Evolutionary conservation across 1,139 yeast genomes (phyloP).

Genomic region (Pichia sp.): DNA sequence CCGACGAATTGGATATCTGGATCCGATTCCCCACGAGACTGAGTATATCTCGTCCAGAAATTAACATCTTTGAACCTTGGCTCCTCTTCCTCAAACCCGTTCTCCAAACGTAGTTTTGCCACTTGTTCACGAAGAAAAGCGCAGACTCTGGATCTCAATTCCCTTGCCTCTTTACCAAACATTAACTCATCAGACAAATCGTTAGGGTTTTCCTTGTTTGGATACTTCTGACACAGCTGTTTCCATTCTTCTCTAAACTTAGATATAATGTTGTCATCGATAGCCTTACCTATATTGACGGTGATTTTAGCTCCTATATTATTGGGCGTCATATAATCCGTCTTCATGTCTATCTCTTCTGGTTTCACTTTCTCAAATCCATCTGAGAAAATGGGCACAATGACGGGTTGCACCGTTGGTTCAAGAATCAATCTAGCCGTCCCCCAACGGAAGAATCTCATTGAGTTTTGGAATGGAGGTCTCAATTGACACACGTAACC

Average conservation of each 20-base stretch:
- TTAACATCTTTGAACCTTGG: conserved; percentile 56
- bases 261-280: conserved; percentile 56
- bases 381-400: conserved; percentile 80
- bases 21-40: conserved; percentile 57
- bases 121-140: conserved; percentile 60
- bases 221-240: conserved; percentile 46
- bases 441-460: conserved; percentile 97
- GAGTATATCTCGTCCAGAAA: conserved; percentile 67
- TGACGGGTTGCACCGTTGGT: conserved; percentile 73
- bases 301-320: conserved; percentile 63
- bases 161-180: conserved; percentile 55
- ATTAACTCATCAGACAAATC: conserved; percentile 60
- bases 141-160: conserved; percentile 64
- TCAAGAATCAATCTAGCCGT: conserved; percentile 77
- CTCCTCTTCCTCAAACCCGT: conserved; percentile 50
- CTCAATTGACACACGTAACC: conserved; percentile 85
- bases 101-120: conserved; percentile 45
- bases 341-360: conserved; percentile 54
- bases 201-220: conserved; percentile 37
- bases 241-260: conserved; percentile 64
- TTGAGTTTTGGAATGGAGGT: conserved; percentile 72
- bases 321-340: conserved; percentile 39
- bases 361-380: conserved; percentile 90
- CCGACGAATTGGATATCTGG: conserved; percentile 67
- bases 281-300: conserved; percentile 65